Conservation (phyloP, 2,329 filamentous ascomycete species). For the Epicoccum sorghinum region DNA sequence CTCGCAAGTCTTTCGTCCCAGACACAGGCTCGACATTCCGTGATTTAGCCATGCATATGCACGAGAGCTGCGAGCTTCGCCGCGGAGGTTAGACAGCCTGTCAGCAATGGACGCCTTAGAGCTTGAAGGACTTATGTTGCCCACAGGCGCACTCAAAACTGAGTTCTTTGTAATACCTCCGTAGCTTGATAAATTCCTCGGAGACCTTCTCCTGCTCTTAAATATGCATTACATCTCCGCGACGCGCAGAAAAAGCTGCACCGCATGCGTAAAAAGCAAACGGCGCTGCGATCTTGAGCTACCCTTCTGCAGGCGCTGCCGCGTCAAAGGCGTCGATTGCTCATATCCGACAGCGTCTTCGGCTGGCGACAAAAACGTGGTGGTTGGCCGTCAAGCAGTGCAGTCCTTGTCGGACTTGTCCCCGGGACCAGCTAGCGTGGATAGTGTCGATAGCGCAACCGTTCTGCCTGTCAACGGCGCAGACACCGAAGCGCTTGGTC, state of each 20-base stretch:
- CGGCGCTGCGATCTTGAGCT: constrained; percentile 39
- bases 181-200: neutral
- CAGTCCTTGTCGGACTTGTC: constrained; percentile 10
- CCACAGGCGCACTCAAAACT: too few species aligned
- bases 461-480: constrained; percentile 11
- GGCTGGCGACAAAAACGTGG: constrained; percentile 27
- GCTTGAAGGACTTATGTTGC: too few species aligned
- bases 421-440: constrained; percentile 13
- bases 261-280: constrained; percentile 37
- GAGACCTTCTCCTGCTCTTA: constrained; percentile 25
- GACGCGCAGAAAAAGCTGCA: constrained; percentile 40
- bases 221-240: constrained; percentile 34
- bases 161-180: too few species aligned
- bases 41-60: neutral
- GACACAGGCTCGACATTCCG: neutral
- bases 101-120: too few species aligned
- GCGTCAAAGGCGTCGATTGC: constrained; percentile 36
- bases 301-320: constrained; percentile 38
- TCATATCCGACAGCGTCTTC: constrained; percentile 27
- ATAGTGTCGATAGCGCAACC: neutral
- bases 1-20: neutral
- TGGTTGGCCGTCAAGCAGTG: constrained; percentile 30
- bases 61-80: neutral
- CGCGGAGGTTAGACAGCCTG: too few species aligned
- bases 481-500: constrained; percentile 1